Evolutionary conservation across 352 stramenopile genomes (phyloP), one percentile per base, ranked within the genome.

Genomic region (Pythium diclinum): DNA sequence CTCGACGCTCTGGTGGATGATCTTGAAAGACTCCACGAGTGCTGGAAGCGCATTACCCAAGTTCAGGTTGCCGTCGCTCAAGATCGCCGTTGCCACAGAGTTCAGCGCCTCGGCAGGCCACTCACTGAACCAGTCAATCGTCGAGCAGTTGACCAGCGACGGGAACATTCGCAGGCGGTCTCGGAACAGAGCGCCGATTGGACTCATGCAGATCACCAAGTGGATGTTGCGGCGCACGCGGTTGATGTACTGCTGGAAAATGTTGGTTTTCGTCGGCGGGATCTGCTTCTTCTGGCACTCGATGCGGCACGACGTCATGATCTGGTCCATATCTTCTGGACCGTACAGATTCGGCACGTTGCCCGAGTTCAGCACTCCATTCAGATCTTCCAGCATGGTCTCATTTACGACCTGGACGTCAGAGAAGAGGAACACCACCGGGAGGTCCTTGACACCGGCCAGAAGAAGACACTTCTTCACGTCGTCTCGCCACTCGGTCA

Each of bases 381-480:
- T 98, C 33, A 98, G 78, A 71, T 98, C 94, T 76, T 98, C 94
- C 1, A 98, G 77, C 91, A 98, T 98, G 1, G 89, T 94, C 67
- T 98, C 94, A 51, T 97, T 93, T 10, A 98, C 90, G 25, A 98
- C 95, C 71, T 98, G 92, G 1, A 97, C 92, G 56, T 98, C 94
- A 0, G 88, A 97, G 63, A 98, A 98, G 6, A 98, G 75, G 56
- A 98, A 98, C 1, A 97, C 88, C 16, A 98, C 85, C 0, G 80
- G 88, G 11, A 84, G 95, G 56, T 98, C 86, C 30, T 98, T 92
- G 0, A 98, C 76, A 28, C 94, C 94, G 21, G 92, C 94, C 32
- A 92, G 71, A 36, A 98, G 68, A 8, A 97, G 63, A 54, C 85
- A 94, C 62, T 90, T 94, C 63, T 98, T 98, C 4, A 98, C 75